Evolutionary conservation across 768 basidiomycete species (phyloP).

Genomic region (Leccinum variicolor): DNA sequence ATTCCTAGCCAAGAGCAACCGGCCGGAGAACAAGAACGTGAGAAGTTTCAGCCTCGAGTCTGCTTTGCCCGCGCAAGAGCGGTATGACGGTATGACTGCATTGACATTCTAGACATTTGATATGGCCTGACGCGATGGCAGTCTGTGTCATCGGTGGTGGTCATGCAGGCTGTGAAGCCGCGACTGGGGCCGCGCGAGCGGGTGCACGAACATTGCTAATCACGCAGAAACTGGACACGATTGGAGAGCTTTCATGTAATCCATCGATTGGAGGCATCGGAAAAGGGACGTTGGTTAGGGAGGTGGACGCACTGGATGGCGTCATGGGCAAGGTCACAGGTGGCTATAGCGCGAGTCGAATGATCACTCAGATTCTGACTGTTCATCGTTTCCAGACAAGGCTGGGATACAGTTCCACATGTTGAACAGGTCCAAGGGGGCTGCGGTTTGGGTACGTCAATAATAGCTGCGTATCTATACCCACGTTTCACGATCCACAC

Average conservation of each 20-base stretch:
- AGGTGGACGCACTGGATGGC: slow-evolving; percentile 89
- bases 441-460: slow-evolving; percentile 78
- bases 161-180: slow-evolving; percentile 92
- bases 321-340: slow-evolving; percentile 82
- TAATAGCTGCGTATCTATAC: too few relatives aligned
- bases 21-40: background rate
- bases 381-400: slow-evolving; percentile 50
- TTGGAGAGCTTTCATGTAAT: slow-evolving; percentile 88
- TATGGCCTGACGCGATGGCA: slow-evolving; percentile 37
- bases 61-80: background rate
- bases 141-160: slow-evolving; percentile 91
- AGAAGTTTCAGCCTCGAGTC: slow-evolving; percentile 1
- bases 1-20: background rate
- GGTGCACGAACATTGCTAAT: slow-evolving; percentile 79
- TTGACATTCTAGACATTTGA: slow-evolving; percentile 17
- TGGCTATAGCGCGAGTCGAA: slow-evolving; percentile 28
- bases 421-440: slow-evolving; percentile 80
- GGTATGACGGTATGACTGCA: slow-evolving; percentile 24
- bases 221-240: slow-evolving; percentile 77
- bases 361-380: background rate
- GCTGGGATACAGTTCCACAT: slow-evolving; percentile 89
- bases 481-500: background rate
- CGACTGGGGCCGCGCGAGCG: slow-evolving; percentile 77
- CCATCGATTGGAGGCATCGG: slow-evolving; percentile 91
- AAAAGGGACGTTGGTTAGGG: slow-evolving; percentile 87